Evolutionary conservation across 805 yeast genomes (phyloP).

Genomic region (Zygotorulaspora sp.): DNA sequence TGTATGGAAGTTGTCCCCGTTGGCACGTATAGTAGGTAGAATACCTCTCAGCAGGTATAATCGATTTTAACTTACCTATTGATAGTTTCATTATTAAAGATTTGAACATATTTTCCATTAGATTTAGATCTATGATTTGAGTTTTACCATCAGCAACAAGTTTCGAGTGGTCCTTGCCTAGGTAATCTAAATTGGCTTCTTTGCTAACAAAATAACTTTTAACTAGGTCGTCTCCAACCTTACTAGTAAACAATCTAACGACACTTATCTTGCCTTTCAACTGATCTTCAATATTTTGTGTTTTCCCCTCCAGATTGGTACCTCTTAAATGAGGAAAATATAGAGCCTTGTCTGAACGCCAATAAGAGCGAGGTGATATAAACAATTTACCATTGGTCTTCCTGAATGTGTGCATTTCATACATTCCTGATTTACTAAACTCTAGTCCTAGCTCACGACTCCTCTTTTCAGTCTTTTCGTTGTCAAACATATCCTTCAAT

Average conservation of each 20-base stretch:
- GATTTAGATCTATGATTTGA: slow-evolving; percentile 71
- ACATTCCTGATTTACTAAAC: slow-evolving; percentile 63
- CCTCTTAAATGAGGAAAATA: slow-evolving; percentile 81
- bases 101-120: slow-evolving; percentile 71
- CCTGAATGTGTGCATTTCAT: slow-evolving; percentile 57
- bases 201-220: slow-evolving; percentile 52
- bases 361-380: slow-evolving; percentile 73
- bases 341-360: slow-evolving; percentile 63
- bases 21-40: slow-evolving; percentile 60
- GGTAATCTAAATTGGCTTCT: slow-evolving; percentile 16
- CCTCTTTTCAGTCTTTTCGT: slow-evolving; percentile 44
- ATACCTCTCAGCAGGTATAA: slow-evolving; percentile 47
- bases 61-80: slow-evolving; percentile 41
- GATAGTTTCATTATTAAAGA: slow-evolving; percentile 56
- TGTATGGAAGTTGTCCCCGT: slow-evolving; percentile 52
- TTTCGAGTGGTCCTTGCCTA: slow-evolving; percentile 12
- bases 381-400: slow-evolving; percentile 84
- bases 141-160: slow-evolving; percentile 25
- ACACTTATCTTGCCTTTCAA: slow-evolving; percentile 32
- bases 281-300: slow-evolving; percentile 28
- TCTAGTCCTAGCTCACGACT: slow-evolving; percentile 56
- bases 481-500: slow-evolving; percentile 45
- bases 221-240: slow-evolving; percentile 66
- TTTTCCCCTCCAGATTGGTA: slow-evolving; percentile 41
- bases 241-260: slow-evolving; percentile 29